Base-by-base conservation (phyloP, 2,329 filamentous ascomycete species). In the Cladosporium oxysporum region DNA sequence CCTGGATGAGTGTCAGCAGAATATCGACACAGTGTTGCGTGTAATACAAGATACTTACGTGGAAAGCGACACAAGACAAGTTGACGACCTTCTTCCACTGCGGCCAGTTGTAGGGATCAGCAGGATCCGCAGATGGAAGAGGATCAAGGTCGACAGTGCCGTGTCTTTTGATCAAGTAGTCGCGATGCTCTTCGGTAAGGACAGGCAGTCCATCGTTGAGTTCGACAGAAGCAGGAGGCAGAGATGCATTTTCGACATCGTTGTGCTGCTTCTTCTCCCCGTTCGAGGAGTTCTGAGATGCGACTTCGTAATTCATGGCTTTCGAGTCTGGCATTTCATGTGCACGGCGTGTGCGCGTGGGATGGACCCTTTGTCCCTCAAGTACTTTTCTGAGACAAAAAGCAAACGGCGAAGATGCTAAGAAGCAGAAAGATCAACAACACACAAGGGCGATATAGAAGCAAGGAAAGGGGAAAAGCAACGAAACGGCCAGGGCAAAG, bases 21-120 rank as follows among this genome's bases (percentile, higher is more conserved):
- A 1, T 28, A 16, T 47, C 31, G 52, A 29, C 21, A 31, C 4
- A 14, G 3, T 31, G 11, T 21, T 53, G 50, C 1, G n/a, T 3
- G 1, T 4, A 29, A n/a, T 4, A 26, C 12, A 44, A 21, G 7
- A 14, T 14, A 47, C 65, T 28, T 29, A 64, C 67, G 65, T 87
- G 84, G 55, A 75, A 75, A 28, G 84, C 83, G 18, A 88, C 84
- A 11, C 87, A 79, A 12, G 81, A 65, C 0, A 88, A 75, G 66
- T 87, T 63, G 0, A 78, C 73, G 81, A 86, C 62, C 58, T 74
- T 74, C 77, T 83, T 84, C 80, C 82, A 83, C 29, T 86, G 72
- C 2, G 83, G 79, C 83, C 83, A 87, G 67, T 87, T 87, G 72
- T 84, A 85, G 0, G 84, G 85, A 71, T 87, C 84, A 2, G 81